Base-by-base conservation (phyloP, 495 filamentous ascomycete genomes). In the Penicillium argentinense region DNA sequence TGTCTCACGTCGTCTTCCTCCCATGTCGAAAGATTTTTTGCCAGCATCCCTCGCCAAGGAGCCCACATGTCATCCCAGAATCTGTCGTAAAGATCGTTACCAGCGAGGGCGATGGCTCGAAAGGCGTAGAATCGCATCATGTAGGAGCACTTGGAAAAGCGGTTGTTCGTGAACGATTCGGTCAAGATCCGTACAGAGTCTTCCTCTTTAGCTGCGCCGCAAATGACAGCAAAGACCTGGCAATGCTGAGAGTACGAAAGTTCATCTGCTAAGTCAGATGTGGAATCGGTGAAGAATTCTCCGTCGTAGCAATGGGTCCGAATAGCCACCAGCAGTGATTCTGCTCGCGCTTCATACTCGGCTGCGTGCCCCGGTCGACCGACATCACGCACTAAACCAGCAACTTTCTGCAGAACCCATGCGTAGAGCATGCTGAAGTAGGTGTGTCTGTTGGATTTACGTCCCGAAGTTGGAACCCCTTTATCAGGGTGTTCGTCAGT, bases 51-150 rank as follows among this genome's bases (percentile, higher is more conserved):
- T 2, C 61, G 44, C 59, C 63, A 72, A 0, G 69, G 69, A 5
- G 37, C 40, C 62, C 60, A 66, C 42, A 68, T 53, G 1, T 13
- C 12, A 3, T 45, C 18, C 60, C 63, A 72, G 16, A 57, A 55
- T 0, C 17, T n/a, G 1, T 69, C 58, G 24, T 69, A 69, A 0
- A 57, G 9, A 1, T 53, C 30, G 8, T 51, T 57, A 1, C 59
- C 61, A 21, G 59, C 62, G 6, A 57, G 12, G 0, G 63, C 43
- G 24, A 68, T 41, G 2, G 69, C 67, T 5, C 69, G 53, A n/a
- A 72, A 53, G 0, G 59, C 58, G 28, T 71, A 72, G 44, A 72
- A 72, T 4, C 52, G 56, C 69, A 72, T 72, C 59, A 66, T 59
- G 24, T 68, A 68, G 1, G 63, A 67, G 38, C 60, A 68, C 42